Percentiles rank a stretch among this genome's conserved stretches.
These are phyloP conservation scores for Oehlia diaphana DNA, from an alignment of 192 early-diverging fungal genomes.

Conservation along the genomic window DNA sequence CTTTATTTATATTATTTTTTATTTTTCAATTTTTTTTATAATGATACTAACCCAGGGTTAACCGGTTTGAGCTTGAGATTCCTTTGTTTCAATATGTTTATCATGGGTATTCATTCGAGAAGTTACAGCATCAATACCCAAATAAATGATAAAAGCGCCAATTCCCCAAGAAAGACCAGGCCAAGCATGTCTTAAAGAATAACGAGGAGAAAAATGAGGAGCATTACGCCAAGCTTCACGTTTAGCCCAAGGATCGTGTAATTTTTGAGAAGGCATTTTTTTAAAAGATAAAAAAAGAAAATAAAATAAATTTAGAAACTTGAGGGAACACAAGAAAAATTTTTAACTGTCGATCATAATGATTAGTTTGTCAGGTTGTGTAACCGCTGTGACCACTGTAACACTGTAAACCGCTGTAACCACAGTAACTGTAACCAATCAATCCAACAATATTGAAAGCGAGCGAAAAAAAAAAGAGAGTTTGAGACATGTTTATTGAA, in stretches of 20 bases:
- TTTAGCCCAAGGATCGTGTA: constrained; percentile 69
- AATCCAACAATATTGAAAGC: too few relatives aligned
- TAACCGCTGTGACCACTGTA: too few relatives aligned
- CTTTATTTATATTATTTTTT: too few relatives aligned
- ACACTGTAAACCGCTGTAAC: too few relatives aligned
- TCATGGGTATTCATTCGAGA: neutral
- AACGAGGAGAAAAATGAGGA: constrained; percentile 58
- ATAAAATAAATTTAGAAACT: too few relatives aligned
- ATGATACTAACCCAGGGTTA: neutral
- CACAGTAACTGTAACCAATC: too few relatives aligned
- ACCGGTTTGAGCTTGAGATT: neutral
- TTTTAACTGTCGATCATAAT: too few relatives aligned
- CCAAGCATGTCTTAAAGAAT: constrained; percentile 57
- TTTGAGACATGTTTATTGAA: too few relatives aligned
- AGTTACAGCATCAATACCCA: constrained; percentile 47
- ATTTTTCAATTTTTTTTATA: neutral
- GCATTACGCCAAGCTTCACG: constrained; percentile 71
- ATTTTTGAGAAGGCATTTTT: constrained; percentile 26
- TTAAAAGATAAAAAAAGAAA: too few relatives aligned
- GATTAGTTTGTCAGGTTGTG: too few relatives aligned
- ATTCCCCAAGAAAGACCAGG: constrained; percentile 70
- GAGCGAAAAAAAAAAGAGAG: too few relatives aligned
- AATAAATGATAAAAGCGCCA: constrained; percentile 64
- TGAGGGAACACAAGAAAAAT: too few relatives aligned
- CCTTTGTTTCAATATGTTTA: neutral